phyloP scores from a whole-genome alignment of 768 basidiomycete genomes.

The Exsudoporus frostii region DNA sequence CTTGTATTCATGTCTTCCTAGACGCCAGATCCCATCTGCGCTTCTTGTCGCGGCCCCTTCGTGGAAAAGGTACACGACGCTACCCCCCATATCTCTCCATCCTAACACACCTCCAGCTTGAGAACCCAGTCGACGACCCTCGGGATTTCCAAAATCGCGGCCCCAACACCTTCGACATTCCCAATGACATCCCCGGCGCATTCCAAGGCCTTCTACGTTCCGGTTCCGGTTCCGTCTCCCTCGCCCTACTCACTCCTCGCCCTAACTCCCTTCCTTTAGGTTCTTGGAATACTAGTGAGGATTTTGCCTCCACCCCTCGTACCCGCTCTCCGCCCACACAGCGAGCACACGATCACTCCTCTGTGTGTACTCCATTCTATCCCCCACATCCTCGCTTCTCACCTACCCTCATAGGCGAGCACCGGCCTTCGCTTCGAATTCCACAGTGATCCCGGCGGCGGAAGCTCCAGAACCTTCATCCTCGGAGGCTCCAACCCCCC shows the following conservation, averaged over 20 bases:
- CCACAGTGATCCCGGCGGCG: constrained; percentile 29
- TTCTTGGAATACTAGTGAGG: not conserved
- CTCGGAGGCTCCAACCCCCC: constrained; percentile 35
- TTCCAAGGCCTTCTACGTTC: constrained; percentile 51
- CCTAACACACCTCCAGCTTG: constrained; percentile 49
- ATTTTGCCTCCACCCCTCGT: not conserved
- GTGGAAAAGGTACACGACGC: constrained; percentile 59
- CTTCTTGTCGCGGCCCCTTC: constrained; percentile 77
- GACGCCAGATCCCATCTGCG: constrained; percentile 81
- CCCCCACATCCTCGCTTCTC: not conserved
- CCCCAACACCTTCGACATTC: constrained; percentile 26
- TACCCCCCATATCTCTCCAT: not conserved
- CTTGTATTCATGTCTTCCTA: constrained; percentile 28
- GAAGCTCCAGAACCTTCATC: constrained; percentile 34
- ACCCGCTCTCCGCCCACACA: constrained; percentile 16
- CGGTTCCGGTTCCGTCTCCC: constrained; percentile 13
- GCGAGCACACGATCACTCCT: constrained; percentile 12
- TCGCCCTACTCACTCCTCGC: not conserved
- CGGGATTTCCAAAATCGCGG: constrained; percentile 53
- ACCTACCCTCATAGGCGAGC: constrained; percentile 7
- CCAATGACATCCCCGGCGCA: constrained; percentile 35
- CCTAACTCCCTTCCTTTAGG: constrained; percentile 6
- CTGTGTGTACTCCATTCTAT: constrained; percentile 8
- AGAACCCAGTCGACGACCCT: constrained; percentile 72
- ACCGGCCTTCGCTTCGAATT: constrained; percentile 37